Evolutionary conservation across 225 moss, liverwort and hornwort species (phyloP), one percentile per base, ranked within the genome.

Genomic region (Polytrichum commune): DNA sequence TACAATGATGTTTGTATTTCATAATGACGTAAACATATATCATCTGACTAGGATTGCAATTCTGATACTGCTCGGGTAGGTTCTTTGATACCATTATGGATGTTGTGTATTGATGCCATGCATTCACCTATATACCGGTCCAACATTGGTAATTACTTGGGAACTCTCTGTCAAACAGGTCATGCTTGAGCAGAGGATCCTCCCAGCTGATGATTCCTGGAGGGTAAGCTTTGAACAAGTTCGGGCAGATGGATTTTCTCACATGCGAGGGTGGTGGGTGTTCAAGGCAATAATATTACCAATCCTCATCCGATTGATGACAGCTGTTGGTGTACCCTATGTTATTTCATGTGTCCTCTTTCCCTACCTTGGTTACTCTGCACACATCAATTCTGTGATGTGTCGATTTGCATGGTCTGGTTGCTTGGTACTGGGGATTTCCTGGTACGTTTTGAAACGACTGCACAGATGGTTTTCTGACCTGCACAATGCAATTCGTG

Each of bases 401-500:
- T 90, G 86, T 77, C 91, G 95, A 54, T 99, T 90, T 82, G 85
- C 95, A 63, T 99, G 98, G 98, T 80, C 91, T 62, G 95, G 95
- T 66, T 95, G 93, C 80, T 84, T 99, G 27, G 83, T 86, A 46
- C 69, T 95, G 60, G 90, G 85, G 63, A 24, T 92, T 64, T 70
- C 87, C 68, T 99, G 98, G 93, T 91, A 83, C 61, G 87, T 90
- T 33, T 75, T 81, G 30, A 93, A 89, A 76, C 83, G 87, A 29
- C 78, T 99, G 68, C 92, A 90, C 73, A 82, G 85, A 69, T 91
- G 91, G 90, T 68, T 99, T 24, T 79, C 90, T 72, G 95, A 99
- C 78, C 95, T 99, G 76, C 98, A 99, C 72, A 95, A 99, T 79
- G 91, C 95, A 25, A 98, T 98, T 68, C 90, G 98, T 58, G 98